Percentiles rank a stretch among this genome's conserved stretches.
Conservation (phyloP, 768 basidiomycete species). For the Xerocomellus amylosporus region DNA sequence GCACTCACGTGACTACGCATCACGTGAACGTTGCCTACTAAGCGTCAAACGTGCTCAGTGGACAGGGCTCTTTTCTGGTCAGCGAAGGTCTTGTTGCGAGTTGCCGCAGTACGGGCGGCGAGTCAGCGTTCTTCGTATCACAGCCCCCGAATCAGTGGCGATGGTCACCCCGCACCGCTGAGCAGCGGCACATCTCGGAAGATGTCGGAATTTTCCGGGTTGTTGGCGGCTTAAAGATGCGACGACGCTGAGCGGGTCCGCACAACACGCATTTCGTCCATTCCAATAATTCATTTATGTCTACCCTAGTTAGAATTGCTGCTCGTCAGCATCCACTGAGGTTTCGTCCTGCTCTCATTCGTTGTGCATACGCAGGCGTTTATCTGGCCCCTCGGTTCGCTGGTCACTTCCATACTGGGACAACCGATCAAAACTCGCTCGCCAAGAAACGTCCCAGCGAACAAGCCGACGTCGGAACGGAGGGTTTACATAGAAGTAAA, state of each 20-base stretch:
- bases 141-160: neutral
- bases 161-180: neutral
- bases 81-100: neutral
- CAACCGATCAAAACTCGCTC: constrained; percentile 21
- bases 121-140: neutral
- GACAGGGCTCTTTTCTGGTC: neutral
- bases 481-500: constrained; percentile 36
- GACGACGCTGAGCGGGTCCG: neutral
- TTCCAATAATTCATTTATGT: constrained; percentile 9
- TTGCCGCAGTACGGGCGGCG: neutral
- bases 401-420: constrained; percentile 26
- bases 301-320: constrained; percentile 11
- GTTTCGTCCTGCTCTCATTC: constrained; percentile 12
- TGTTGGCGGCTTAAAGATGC: constrained; percentile 20
- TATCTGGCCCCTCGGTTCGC: neutral
- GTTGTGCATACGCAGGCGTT: neutral
- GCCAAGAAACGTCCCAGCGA: constrained; percentile 23
- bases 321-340: constrained; percentile 7
- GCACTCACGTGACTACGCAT: neutral
- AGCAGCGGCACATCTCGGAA: constrained; percentile 20
- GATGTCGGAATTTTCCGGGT: constrained; percentile 27
- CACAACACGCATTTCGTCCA: neutral
- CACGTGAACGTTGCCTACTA: constrained; percentile 8
- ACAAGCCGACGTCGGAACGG: constrained; percentile 28
- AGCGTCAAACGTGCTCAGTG: neutral